phyloP scores from a whole-genome alignment of 169 alveolate species.

The Perkinsus olseni region DNA sequence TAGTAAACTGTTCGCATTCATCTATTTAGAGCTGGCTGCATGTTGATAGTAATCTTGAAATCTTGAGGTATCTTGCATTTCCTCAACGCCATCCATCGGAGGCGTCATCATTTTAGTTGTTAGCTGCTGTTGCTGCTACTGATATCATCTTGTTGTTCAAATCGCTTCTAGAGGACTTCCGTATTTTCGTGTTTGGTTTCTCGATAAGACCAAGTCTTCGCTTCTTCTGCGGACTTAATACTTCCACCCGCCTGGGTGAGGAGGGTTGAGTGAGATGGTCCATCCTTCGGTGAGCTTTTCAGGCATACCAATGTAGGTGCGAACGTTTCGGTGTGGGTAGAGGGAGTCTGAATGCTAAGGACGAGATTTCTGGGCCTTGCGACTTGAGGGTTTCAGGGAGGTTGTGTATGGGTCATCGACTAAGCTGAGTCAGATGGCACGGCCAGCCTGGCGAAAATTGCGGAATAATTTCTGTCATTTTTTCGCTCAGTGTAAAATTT shows the following conservation, averaged over 20 bases:
- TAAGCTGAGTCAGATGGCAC: background rate
- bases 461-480: background rate
- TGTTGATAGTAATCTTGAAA: background rate
- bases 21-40: background rate
- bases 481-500: background rate
- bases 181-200: too few species aligned
- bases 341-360: too few species aligned
- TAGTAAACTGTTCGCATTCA: background rate
- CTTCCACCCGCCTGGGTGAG: too few species aligned
- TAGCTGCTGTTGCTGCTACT: background rate
- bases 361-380: too few species aligned
- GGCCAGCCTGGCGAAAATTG: background rate
- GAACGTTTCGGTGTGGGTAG: background rate
- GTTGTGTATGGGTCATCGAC: too few species aligned
- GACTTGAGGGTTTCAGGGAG: too few species aligned
- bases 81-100: background rate
- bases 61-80: background rate
- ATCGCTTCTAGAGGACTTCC: too few species aligned
- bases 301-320: background rate
- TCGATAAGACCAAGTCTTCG: too few species aligned
- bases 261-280: too few species aligned
- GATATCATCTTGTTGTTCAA: too few species aligned
- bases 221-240: too few species aligned
- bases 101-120: background rate
- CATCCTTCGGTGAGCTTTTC: too few species aligned